Conservation (phyloP, 306 rosid genomes). For the Quercus engelmannii region DNA sequence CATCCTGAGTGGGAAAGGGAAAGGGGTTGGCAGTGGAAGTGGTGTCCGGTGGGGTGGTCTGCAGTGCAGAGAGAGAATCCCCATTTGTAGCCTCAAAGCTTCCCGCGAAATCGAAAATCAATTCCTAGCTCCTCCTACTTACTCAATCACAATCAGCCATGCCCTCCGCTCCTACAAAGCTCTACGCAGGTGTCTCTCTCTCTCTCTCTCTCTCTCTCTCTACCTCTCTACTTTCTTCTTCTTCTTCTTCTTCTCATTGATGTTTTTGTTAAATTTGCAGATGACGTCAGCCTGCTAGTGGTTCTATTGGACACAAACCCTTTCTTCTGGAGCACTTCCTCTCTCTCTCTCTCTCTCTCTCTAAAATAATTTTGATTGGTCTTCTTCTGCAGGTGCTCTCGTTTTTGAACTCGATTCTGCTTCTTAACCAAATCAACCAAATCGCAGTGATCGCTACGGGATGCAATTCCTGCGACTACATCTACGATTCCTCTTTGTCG, state of each 20-base stretch:
- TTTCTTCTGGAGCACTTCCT: conserved; percentile 73
- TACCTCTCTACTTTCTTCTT: too few species aligned
- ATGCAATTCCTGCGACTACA: conserved; percentile 68
- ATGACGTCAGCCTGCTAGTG: conserved; percentile 85
- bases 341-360: conserved; percentile 17
- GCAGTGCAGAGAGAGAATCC: background rate
- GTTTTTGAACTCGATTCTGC: conserved; percentile 71
- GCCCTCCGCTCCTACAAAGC: conserved; percentile 78
- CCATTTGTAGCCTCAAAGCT: background rate
- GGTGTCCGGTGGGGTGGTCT: too few species aligned
- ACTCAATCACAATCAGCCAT: conserved; percentile 21
- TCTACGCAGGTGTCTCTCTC: conserved; percentile 51
- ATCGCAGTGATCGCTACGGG: conserved; percentile 84
- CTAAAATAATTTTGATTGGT: too few species aligned
- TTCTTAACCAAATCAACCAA: conserved; percentile 84
- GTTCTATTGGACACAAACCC: conserved; percentile 84
- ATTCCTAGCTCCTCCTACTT: background rate
- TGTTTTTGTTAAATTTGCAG: conserved; percentile 40
- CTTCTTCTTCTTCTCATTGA: background rate
- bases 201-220: background rate
- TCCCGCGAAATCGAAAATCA: conserved; percentile 1
- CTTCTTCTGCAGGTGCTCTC: conserved; percentile 54
- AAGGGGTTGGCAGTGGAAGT: too few species aligned
- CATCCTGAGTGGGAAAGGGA: too few species aligned
- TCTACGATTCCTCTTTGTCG: conserved; percentile 63